These are phyloP conservation scores for Sedum album DNA, from an alignment of 164 flowering plant genomes.

Conservation along the genomic window DNA sequence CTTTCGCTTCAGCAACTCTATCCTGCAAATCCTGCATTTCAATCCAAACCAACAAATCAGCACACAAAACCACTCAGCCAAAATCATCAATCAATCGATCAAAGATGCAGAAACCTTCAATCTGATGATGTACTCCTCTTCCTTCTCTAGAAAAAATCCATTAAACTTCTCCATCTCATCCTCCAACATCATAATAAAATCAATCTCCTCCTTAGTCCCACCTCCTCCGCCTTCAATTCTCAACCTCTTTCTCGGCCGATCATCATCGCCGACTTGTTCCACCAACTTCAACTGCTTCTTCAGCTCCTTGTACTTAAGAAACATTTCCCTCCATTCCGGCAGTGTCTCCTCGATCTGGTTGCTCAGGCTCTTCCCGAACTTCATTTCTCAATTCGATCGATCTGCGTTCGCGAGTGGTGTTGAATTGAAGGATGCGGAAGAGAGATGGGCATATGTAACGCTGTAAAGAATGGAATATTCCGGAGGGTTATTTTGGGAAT, in stretches of 20 bases:
- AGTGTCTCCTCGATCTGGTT: constrained; percentile 80
- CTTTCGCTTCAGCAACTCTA: constrained; percentile 49
- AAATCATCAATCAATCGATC: not conserved
- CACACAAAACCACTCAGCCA: not conserved
- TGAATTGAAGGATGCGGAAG: constrained; percentile 3
- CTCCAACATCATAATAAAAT: constrained; percentile 60
- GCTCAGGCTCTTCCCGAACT: constrained; percentile 84
- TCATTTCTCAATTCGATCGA: constrained; percentile 32
- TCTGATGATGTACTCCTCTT: constrained; percentile 82
- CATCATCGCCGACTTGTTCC: constrained; percentile 28
- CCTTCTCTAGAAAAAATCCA: constrained; percentile 74
- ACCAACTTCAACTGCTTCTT: constrained; percentile 65
- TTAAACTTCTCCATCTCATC: constrained; percentile 87
- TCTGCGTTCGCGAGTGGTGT: not conserved
- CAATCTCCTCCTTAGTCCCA: constrained; percentile 47
- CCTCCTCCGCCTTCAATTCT: constrained; percentile 21
- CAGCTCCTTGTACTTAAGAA: constrained; percentile 77
- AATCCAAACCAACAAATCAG: not conserved
- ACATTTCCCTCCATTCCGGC: constrained; percentile 95
- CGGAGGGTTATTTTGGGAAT: constrained; percentile 31
- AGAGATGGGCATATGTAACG: constrained; percentile 21
- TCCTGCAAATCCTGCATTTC: constrained; percentile 65
- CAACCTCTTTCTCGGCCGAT: constrained; percentile 26
- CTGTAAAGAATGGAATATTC: constrained; percentile 30
- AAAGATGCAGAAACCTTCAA: constrained; percentile 35